Evolutionary conservation across 2,329 filamentous ascomycete species (phyloP), one percentile per base, ranked within the genome.

Genomic region (Diaporthe amygdali): DNA sequence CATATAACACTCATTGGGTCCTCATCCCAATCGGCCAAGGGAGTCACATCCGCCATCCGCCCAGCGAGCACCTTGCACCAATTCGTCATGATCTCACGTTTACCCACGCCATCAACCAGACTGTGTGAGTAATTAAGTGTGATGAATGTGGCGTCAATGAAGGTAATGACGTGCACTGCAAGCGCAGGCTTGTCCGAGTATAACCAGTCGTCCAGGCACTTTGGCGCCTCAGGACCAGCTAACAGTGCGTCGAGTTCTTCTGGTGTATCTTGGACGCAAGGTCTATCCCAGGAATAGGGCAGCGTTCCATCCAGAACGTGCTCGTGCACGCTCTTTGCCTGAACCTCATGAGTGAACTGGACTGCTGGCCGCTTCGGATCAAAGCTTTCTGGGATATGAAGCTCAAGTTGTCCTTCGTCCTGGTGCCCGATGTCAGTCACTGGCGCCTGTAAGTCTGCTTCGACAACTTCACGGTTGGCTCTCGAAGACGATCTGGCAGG

Each of bases 91-190:
- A 89, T 76, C 2, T 78, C 81, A 2, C 77, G 74, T 34, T 80
- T 79, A 3, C 84, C 86, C 74, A 85, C 79, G 3, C 79, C 84
- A 71, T 88, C 87, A 71, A 83, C 82, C 4, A 87, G 75, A 0
- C 82, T 82, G 75, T 89, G 88, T 1, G 84, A 82, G 78, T 81
- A 87, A 2, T 78, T 77, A 1, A 89, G 74, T 0, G 80, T 79
- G 2, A 89, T 77, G 0, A 89, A 75, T 0, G 87, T 89, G 0
- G 85, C 83, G 69, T 89, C 84, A 4, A 74, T 75, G 75, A 89
- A 89, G 0, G 82, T 81, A 5, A 83, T 82, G 52, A 89, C 77
- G 72, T 86, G 84, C 5, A 89, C 77, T 5, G 81, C 80, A 9
- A 89, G 75, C 74, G 84, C 83, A 1, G 87, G 86, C 32, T 74